These are phyloP conservation scores for Boletus reticuloceps DNA, from an alignment of 768 basidiomycete species.

Conservation along the genomic window DNA sequence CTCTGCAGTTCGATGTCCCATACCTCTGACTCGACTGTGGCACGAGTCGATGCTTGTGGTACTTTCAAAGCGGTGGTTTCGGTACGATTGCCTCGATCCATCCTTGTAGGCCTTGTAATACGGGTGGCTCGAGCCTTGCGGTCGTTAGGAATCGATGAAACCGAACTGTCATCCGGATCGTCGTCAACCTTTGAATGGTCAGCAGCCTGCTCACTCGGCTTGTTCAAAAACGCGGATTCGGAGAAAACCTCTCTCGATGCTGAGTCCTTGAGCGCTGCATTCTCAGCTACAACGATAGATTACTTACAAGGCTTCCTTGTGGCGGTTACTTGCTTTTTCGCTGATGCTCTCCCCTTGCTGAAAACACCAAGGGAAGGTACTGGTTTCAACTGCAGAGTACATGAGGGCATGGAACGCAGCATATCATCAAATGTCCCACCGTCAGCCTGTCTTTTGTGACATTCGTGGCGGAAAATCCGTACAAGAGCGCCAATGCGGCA, in stretches of 20 bases:
- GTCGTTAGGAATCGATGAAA: slow-evolving; percentile 20
- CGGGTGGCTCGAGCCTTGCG: slow-evolving; percentile 5
- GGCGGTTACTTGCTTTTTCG: slow-evolving; percentile 18
- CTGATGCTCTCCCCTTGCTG: slow-evolving; percentile 35
- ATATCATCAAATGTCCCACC: slow-evolving; percentile 16
- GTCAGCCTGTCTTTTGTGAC: slow-evolving; percentile 36
- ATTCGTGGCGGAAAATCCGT: slow-evolving; percentile 38
- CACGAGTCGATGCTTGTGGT: neutral
- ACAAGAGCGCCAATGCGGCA: slow-evolving; percentile 34
- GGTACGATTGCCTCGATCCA: neutral
- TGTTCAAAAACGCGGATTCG: slow-evolving; percentile 45
- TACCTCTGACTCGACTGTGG: slow-evolving; percentile 37
- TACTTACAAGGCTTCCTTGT: slow-evolving; percentile 16
- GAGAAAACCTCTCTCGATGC: slow-evolving; percentile 38
- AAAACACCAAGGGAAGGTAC: slow-evolving; percentile 33
- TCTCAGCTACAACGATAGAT: neutral
- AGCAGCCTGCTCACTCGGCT: slow-evolving; percentile 9
- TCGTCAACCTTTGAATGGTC: slow-evolving; percentile 6
- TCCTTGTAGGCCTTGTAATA: slow-evolving; percentile 1
- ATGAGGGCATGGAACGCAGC: slow-evolving; percentile 1
- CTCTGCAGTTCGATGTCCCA: slow-evolving; percentile 57
- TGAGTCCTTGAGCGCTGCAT: slow-evolving; percentile 1
- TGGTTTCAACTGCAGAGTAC: slow-evolving; percentile 27
- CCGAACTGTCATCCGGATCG: slow-evolving; percentile 4
- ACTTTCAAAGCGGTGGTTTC: neutral